Conservation (phyloP, 306 rosid genomes). For the Quercus dentata region DNA sequence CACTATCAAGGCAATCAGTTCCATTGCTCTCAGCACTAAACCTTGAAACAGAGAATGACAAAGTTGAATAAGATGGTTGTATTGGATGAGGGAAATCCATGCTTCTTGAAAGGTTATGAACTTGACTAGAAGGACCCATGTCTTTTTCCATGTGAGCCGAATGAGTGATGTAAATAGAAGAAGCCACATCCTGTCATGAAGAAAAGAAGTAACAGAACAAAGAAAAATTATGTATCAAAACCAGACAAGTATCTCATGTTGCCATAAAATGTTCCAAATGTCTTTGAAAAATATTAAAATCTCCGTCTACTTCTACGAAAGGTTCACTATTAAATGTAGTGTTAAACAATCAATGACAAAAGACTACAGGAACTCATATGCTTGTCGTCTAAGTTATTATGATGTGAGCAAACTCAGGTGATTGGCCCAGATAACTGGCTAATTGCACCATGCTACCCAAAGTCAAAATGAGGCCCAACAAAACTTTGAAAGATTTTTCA, state of each 20-base stretch:
- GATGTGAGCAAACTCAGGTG: background rate
- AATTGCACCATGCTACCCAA: background rate
- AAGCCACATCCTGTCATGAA: conserved; percentile 54
- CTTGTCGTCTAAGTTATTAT: background rate
- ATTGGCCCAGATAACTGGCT: background rate
- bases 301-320: background rate
- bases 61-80: conserved; percentile 37
- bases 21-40: conserved; percentile 31
- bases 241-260: background rate
- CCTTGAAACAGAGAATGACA: conserved; percentile 40
- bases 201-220: conserved; percentile 19
- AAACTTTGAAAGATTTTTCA: background rate
- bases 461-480: background rate
- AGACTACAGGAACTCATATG: background rate
- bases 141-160: conserved; percentile 34
- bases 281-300: background rate
- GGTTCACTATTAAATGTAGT: background rate
- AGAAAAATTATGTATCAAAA: background rate
- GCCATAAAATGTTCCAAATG: background rate
- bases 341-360: background rate
- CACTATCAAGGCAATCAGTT: conserved; percentile 29
- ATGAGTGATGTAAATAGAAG: conserved; percentile 24
- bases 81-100: conserved; percentile 22
- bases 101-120: conserved; percentile 15
- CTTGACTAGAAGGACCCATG: conserved; percentile 16